Evolutionary conservation across 2,329 filamentous ascomycete genomes (phyloP), one percentile per base, ranked within the genome.

Genomic region (Fusarium tanahbumbuense): DNA sequence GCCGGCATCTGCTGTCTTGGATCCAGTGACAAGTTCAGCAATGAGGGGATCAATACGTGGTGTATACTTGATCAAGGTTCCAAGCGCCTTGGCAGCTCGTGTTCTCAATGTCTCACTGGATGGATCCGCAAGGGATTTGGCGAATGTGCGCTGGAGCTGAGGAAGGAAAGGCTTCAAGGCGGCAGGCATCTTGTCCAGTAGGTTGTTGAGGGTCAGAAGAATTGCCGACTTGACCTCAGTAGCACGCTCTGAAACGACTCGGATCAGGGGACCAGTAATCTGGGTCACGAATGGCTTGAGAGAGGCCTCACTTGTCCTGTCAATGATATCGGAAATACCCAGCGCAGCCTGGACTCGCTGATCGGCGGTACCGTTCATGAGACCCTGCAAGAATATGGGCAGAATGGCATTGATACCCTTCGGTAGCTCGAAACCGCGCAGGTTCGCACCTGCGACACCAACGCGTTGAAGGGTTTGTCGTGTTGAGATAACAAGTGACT

Each of bases 341-440:
- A 98, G 86, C 47, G 97, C 96, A 61, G 96, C 90, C 78, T 97
- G 93, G 27, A 93, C 96, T 78, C 94, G 89, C 83, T 99, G 96
- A 8, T 99, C 96, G 18, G 92, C 85, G 40, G 92, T 94, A 61
- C 96, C 97, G 76, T 99, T 98, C 91, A 99, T 97, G 72, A 99
- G 86, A 81, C 96, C 96, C 78, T 99, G 97, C 77, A 98, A 81
- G 87, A 99, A 98, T 72, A 99, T 98, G 4, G 97, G 96, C 66
- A 99, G 83, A 70, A 99, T 91, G 68, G 96, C 94, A 77, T 94
- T 97, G 85, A 99, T 97, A 67, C 97, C 97, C 87, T 98, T 99
- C 3, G 95, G 96, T 60, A 98, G 84, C 74, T 89, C 87, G 83
- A 99, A 99, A 37, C 96, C 97, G 41, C 94, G 89, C 48, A 99